Evolutionary conservation across 2,329 filamentous ascomycete species (phyloP).

Genomic region (Gaeumannomyces sp.): DNA sequence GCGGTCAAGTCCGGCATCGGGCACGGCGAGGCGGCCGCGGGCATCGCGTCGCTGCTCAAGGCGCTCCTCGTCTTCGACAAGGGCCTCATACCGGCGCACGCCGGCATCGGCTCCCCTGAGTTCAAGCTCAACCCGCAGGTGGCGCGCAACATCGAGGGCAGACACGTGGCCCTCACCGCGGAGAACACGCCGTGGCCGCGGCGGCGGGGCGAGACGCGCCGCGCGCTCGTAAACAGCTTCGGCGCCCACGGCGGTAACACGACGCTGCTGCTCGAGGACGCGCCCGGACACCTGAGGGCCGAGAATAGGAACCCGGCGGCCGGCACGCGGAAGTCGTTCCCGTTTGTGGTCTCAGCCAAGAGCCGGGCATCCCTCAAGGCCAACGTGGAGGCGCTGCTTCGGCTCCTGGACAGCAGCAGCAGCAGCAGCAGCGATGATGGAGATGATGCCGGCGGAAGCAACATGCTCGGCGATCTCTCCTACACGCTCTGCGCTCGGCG

Average conservation of each 20-base stretch:
- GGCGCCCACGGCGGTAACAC: conserved; percentile 54
- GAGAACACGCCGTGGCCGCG: conserved; percentile 19
- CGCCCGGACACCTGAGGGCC: conserved; percentile 20
- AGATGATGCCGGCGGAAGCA: too few species aligned
- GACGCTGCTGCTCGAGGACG: conserved; percentile 43
- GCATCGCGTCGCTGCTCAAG: conserved; percentile 38
- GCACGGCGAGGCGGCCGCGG: conserved; percentile 39
- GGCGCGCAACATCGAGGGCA: conserved; percentile 25
- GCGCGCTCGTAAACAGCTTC: conserved; percentile 44
- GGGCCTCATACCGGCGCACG: conserved; percentile 42
- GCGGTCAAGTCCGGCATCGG: conserved; percentile 46
- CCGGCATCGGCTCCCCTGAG: conserved; percentile 35
- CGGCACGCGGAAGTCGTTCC: conserved; percentile 27
- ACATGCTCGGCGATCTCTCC: conserved; percentile 29
- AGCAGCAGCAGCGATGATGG: too few species aligned
- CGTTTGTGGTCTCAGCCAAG: conserved; percentile 41
- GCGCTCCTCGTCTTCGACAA: conserved; percentile 43
- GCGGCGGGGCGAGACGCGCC: conserved; percentile 7
- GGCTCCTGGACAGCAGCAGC: conserved; percentile 30
- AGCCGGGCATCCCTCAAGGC: conserved; percentile 32
- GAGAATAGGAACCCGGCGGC: conserved; percentile 4
- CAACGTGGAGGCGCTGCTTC: conserved; percentile 35
- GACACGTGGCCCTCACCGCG: conserved; percentile 29
- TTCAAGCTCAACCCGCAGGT: conserved; percentile 25
- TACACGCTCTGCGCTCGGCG: conserved; percentile 49